Evolutionary conservation across 2,329 filamentous ascomycete genomes (phyloP).

Genomic region (Aspergillus aculeatus): DNA sequence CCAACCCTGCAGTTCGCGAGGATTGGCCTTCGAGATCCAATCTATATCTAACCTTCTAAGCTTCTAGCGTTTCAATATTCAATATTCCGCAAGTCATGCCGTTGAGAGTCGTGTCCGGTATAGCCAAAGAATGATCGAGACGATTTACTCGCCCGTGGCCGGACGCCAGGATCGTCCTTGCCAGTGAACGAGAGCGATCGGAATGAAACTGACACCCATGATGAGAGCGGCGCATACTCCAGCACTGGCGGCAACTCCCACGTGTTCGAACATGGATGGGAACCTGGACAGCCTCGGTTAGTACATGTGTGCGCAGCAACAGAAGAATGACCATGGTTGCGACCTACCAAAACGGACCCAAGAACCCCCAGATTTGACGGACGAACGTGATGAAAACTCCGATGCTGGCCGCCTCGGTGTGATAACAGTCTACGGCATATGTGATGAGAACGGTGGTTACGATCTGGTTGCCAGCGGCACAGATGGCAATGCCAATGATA

Average conservation of each 20-base stretch:
- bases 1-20: background rate
- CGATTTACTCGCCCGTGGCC: slow-evolving; percentile 2
- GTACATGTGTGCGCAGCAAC: background rate
- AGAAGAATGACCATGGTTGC: background rate
- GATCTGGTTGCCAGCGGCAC: slow-evolving; percentile 59
- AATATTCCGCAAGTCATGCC: background rate
- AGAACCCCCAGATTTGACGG: slow-evolving; percentile 43
- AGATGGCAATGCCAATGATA: slow-evolving; percentile 55
- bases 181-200: slow-evolving; percentile 32
- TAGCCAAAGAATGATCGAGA: background rate
- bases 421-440: slow-evolving; percentile 60
- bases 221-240: slow-evolving; percentile 33
- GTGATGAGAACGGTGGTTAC: slow-evolving; percentile 63
- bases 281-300: slow-evolving; percentile 30
- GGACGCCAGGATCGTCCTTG: slow-evolving; percentile 26
- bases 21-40: background rate
- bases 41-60: slow-evolving; percentile 5
- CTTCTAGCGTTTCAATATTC: background rate
- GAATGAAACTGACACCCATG: slow-evolving; percentile 32
- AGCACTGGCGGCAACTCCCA: slow-evolving; percentile 32
- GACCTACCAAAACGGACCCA: slow-evolving; percentile 41
- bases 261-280: slow-evolving; percentile 35
- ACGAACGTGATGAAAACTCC: slow-evolving; percentile 63
- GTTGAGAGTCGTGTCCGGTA: background rate
- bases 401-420: slow-evolving; percentile 55